Percentiles rank a stretch among this genome's conserved stretches.
phyloP scores from a whole-genome alignment of 768 basidiomycete species.

The Cystobasidium onofrii region DNA sequence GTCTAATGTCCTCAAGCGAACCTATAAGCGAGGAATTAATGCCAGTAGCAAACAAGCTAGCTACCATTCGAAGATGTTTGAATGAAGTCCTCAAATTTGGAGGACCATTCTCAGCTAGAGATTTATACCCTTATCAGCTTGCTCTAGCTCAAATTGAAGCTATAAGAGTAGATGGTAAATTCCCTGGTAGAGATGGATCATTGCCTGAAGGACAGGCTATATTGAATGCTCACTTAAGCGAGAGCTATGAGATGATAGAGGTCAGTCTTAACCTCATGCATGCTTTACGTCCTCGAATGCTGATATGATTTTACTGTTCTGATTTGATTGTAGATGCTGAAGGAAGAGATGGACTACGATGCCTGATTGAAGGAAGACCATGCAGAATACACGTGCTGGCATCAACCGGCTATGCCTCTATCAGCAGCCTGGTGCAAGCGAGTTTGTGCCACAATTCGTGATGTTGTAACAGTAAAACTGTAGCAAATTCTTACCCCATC shows the following conservation, averaged over 20 bases:
- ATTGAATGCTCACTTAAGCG: slow-evolving; percentile 87
- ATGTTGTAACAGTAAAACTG: too few species aligned
- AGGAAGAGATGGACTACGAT: slow-evolving; percentile 34
- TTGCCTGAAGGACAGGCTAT: slow-evolving; percentile 96
- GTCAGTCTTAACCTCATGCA: neutral
- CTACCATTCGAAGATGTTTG: slow-evolving; percentile 40
- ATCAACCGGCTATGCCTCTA: too few species aligned
- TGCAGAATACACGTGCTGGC: too few species aligned
- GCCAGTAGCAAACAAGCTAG: slow-evolving; percentile 46
- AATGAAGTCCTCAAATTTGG: slow-evolving; percentile 40
- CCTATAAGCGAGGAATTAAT: slow-evolving; percentile 97
- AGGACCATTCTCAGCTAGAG: slow-evolving; percentile 36
- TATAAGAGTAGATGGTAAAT: slow-evolving; percentile 85
- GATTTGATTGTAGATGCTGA: slow-evolving; percentile 11
- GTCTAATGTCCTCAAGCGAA: slow-evolving; percentile 84
- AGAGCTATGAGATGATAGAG: slow-evolving; percentile 66
- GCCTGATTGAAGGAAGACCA: too few species aligned
- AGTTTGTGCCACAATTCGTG: too few species aligned
- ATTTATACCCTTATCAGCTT: slow-evolving; percentile 43
- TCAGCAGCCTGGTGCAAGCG: too few species aligned
- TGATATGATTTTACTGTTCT: neutral
- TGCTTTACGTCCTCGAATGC: too few species aligned
- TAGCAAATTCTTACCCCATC: too few species aligned
- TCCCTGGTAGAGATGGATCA: slow-evolving; percentile 70
- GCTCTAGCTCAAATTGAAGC: slow-evolving; percentile 77